Percentiles rank a stretch among this genome's conserved stretches.
Evolutionary conservation across 164 flowering plant genomes (phyloP).

Genomic region (Piper betle): DNA sequence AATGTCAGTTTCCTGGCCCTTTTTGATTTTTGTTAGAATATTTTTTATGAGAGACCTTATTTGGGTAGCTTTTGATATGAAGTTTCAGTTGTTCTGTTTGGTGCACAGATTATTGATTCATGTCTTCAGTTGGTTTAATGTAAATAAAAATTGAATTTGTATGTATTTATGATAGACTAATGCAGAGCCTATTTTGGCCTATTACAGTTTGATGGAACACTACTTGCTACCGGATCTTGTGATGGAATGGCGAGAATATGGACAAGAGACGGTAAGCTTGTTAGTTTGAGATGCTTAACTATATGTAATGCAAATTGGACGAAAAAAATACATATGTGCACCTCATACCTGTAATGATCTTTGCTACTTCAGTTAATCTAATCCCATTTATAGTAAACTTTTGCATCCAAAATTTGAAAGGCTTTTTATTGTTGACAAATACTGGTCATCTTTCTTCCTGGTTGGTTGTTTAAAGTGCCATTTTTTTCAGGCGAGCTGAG

Average conservation of each 20-base stretch:
- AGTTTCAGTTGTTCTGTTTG: background rate
- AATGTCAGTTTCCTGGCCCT: conserved; percentile 48
- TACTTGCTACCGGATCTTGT: conserved; percentile 97
- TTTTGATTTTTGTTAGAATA: background rate
- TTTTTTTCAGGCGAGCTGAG: conserved; percentile 51
- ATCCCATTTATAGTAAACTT: no score
- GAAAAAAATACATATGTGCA: no score
- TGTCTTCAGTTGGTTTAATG: background rate
- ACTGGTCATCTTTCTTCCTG: background rate
- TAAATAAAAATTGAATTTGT: no score
- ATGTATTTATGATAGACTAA: no score
- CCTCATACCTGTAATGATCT: background rate
- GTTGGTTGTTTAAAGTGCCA: background rate
- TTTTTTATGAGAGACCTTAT: no score
- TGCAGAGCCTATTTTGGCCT: background rate
- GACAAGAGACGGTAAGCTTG: conserved; percentile 68
- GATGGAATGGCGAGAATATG: conserved; percentile 98
- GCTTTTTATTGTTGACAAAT: no score
- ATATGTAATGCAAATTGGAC: no score
- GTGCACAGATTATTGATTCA: background rate
- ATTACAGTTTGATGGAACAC: conserved; percentile 80
- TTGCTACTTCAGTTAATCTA: background rate
- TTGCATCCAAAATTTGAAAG: no score
- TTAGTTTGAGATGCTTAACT: background rate
- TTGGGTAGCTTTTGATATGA: no score